phyloP scores from a whole-genome alignment of 768 basidiomycete species.

The Podaxis rugospora region DNA sequence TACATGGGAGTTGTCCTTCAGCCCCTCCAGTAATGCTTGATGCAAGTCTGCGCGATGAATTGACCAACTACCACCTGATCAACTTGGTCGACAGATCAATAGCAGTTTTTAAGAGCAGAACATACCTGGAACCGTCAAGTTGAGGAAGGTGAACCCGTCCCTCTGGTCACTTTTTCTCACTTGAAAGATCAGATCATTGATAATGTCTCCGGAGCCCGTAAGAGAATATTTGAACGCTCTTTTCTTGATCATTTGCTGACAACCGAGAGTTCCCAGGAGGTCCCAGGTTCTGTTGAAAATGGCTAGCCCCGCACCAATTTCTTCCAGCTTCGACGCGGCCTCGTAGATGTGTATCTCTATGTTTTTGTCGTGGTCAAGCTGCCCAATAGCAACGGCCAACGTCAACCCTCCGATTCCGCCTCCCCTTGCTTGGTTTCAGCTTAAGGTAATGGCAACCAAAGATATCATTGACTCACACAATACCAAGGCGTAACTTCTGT shows the following conservation, averaged over 20 bases:
- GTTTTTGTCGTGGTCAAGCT: conserved; percentile 21
- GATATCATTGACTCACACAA: background rate
- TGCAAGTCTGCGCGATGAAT: conserved; percentile 53
- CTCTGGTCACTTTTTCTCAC: conserved; percentile 29
- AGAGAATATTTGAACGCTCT: background rate
- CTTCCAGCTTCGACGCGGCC: conserved; percentile 29
- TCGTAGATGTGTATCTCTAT: conserved; percentile 36
- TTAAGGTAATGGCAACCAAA: background rate
- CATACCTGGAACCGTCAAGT: conserved; percentile 24
- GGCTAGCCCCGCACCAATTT: conserved; percentile 35
- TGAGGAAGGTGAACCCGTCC: conserved; percentile 21
- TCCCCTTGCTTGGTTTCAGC: conserved; percentile 15
- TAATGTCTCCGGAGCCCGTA: background rate
- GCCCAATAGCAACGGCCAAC: conserved; percentile 20
- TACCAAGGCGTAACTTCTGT: background rate
- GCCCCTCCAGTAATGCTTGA: conserved; percentile 34
- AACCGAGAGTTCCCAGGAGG: conserved; percentile 19
- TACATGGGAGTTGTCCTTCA: conserved; percentile 28
- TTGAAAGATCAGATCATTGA: conserved; percentile 16
- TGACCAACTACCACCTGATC: conserved; percentile 12
- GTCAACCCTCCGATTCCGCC: conserved; percentile 27
- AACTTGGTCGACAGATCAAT: no score
- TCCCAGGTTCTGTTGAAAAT: conserved; percentile 28
- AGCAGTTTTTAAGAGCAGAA: background rate
- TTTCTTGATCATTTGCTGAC: conserved; percentile 14